Evolutionary conservation across 192 early-diverging fungal genomes (phyloP), one percentile per base, ranked within the genome.

Genomic region (Coemansia sp.): DNA sequence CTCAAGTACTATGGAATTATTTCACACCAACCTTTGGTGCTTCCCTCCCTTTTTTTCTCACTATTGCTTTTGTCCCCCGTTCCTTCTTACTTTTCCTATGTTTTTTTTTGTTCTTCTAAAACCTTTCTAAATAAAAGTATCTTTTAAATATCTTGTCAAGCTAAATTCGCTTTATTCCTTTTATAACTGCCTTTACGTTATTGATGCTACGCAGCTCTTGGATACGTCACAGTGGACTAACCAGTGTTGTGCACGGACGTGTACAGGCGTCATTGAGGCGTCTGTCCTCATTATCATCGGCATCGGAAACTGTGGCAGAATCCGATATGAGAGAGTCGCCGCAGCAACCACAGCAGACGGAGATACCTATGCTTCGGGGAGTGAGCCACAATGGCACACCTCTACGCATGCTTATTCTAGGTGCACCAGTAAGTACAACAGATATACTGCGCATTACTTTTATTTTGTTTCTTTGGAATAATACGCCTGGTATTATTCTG

Each of bases 351-450:
- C 65, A 47, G 26, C 66, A 53, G 26, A 24, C 4, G 38, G 8
- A 38, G 34, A 38, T 38, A 12, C 10, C 34, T 2, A 38, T 38
- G 8, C 61, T 72, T 18, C 66, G 62, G 54, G 49, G 58, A n/a
- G 50, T 32, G 22, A 69, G 70, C 12, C 67, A 56, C 25, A 66
- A 71, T 34, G 82, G 74, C 30, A 63, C 55, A 10, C 86, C 90
- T 19, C 74, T 90, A 27, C 79, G 88, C 21, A 80, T 92, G 71
- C 80, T 92, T 56, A 82, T 92, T 32, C 82, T 92, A 5, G 88
- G 88, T 16, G 87, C 88, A 78, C 88, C 90, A 41, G 90, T 92
- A 86, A 82, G 85, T 85, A 47, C 21, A 49, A 47, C 21, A 54
- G 16, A 61, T 14, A 51, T 24, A 22, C 21, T 51, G 26, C n/a